phyloP scores from a whole-genome alignment of 768 basidiomycete genomes.

The Termitomyces sp. region DNA sequence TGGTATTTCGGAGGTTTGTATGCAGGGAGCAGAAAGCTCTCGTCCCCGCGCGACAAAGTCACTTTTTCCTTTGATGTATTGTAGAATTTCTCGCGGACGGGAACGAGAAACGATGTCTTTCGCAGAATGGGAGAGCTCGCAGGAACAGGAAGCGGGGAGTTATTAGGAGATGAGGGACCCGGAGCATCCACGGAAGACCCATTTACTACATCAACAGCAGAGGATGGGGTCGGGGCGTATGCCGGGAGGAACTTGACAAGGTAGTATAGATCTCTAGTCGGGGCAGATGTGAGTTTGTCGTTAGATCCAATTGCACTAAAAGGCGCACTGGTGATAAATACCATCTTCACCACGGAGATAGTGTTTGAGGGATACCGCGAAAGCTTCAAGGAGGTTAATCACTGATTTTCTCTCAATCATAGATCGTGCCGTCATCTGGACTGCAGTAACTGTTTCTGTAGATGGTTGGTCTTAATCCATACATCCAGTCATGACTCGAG shows the following conservation, averaged over 20 bases:
- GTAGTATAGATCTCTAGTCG: slow-evolving; percentile 55
- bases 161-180: slow-evolving; percentile 19
- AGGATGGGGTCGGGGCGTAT: slow-evolving; percentile 49
- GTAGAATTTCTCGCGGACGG: background rate
- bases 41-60: slow-evolving; percentile 35
- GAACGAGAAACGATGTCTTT: slow-evolving; percentile 8
- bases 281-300: background rate
- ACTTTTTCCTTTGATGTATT: slow-evolving; percentile 21
- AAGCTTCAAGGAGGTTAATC: slow-evolving; percentile 64
- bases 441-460: slow-evolving; percentile 14
- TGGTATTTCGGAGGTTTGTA: slow-evolving; percentile 54
- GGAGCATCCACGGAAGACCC: background rate
- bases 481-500: background rate
- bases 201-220: slow-evolving; percentile 22
- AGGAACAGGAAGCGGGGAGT: slow-evolving; percentile 18
- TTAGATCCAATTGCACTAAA: slow-evolving; percentile 14
- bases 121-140: slow-evolving; percentile 19
- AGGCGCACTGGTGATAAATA: slow-evolving; percentile 37
- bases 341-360: slow-evolving; percentile 60
- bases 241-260: slow-evolving; percentile 70
- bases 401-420: slow-evolving; percentile 66
- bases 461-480: slow-evolving; percentile 17
- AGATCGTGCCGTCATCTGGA: slow-evolving; percentile 36
- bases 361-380: slow-evolving; percentile 61
- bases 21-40: slow-evolving; percentile 45